A percentile compares a stretch with the other conserved stretches of the same genome.
These are phyloP conservation scores for Crithidia sp. DNA, from an alignment of 208 protist species.

Conservation along the genomic window DNA sequence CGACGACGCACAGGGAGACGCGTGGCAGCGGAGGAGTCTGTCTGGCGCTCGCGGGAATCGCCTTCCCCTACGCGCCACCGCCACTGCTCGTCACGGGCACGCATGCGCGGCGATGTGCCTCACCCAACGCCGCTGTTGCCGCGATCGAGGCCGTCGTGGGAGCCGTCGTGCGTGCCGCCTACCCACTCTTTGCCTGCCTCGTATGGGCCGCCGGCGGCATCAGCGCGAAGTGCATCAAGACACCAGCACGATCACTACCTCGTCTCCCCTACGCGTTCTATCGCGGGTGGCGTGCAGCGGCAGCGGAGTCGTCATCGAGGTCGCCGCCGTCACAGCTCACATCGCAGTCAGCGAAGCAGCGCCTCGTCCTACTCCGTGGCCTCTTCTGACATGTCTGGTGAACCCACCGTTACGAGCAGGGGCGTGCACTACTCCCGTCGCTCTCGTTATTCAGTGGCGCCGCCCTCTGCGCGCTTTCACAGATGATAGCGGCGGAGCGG, in stretches of 20 bases:
- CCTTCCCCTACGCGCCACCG: neutral
- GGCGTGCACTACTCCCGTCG: neutral
- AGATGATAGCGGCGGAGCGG: too few relatives aligned
- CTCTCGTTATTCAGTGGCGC: neutral
- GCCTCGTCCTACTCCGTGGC: neutral
- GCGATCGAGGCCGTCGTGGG: neutral
- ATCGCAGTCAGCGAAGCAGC: neutral
- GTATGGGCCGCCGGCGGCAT: neutral
- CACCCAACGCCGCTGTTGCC: neutral
- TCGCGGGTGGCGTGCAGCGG: neutral
- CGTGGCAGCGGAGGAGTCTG: conserved; percentile 1
- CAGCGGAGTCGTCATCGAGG: neutral
- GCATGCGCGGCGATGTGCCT: neutral
- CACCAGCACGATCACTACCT: neutral
- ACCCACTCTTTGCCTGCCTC: neutral
- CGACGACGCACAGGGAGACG: neutral
- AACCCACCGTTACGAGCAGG: neutral
- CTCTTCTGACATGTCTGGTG: neutral
- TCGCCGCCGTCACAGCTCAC: neutral
- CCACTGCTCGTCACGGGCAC: neutral
- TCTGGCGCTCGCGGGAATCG: neutral
- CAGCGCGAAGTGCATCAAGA: too few relatives aligned
- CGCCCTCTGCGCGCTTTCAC: too few relatives aligned
- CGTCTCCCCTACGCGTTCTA: neutral
- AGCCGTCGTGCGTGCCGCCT: neutral